Conservation (phyloP, 225 moss, liverwort and hornwort genomes). For the Antitrichia curtipendula region DNA sequence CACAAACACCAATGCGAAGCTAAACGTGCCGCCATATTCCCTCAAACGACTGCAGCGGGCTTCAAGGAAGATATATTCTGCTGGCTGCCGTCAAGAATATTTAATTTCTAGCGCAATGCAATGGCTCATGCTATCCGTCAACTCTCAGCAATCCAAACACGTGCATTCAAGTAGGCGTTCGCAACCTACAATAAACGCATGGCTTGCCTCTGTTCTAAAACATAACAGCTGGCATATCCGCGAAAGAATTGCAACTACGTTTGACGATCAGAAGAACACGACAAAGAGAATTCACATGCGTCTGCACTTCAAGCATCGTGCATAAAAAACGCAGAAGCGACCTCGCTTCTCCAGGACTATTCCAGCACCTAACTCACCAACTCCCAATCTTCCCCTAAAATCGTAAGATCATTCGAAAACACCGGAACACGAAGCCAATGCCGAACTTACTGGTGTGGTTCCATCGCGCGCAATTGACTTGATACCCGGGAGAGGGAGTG, state of each 20-base stretch:
- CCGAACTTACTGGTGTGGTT: conserved; percentile 84
- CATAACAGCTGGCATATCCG: not conserved
- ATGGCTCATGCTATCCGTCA: not conserved
- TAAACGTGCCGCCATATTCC: not conserved
- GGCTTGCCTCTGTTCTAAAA: not conserved
- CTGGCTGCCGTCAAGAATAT: not conserved
- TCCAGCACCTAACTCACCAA: not conserved
- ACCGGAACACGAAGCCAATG: not conserved
- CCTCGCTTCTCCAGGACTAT: not conserved
- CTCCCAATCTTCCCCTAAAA: not conserved
- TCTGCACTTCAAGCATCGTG: not conserved
- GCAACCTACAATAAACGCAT: not conserved
- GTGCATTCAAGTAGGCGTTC: not conserved
- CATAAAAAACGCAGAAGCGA: not conserved
- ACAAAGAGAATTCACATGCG: not conserved
- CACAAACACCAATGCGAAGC: not conserved
- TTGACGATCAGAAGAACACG: not conserved
- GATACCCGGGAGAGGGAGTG: conserved; percentile 77
- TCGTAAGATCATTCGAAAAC: not conserved
- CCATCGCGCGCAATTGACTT: conserved; percentile 99
- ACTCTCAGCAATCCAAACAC: not conserved
- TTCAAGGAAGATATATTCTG: not conserved
- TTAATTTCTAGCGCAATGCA: not conserved
- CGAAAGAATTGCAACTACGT: not conserved
- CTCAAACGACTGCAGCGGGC: not conserved